Evolutionary conservation across 805 yeast genomes (phyloP).

Genomic region (Saccharomycopsis olivae): DNA sequence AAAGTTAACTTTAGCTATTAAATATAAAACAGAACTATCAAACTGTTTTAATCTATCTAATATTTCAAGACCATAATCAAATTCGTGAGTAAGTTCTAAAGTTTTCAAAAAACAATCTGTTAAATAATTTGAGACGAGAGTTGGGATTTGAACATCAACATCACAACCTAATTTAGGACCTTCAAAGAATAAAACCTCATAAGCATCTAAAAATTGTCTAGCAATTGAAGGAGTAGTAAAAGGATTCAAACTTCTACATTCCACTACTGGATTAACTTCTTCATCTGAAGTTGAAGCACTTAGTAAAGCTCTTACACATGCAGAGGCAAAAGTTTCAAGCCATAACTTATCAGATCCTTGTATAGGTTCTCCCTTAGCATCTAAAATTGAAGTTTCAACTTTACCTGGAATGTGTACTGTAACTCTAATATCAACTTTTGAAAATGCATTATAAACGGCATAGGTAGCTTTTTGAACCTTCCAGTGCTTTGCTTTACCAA

Average conservation of each 20-base stretch:
- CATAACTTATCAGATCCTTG: constrained; percentile 41
- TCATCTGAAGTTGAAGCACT: constrained; percentile 49
- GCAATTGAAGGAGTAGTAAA: constrained; percentile 40
- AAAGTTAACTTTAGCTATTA: constrained; percentile 43
- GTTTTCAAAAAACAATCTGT: constrained; percentile 64
- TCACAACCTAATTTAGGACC: constrained; percentile 62
- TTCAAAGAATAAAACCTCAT: constrained; percentile 51
- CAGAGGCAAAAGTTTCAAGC: constrained; percentile 46
- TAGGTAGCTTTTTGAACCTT: constrained; percentile 63
- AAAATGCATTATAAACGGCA: constrained; percentile 51
- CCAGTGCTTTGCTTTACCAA: constrained; percentile 62
- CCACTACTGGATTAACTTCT: constrained; percentile 64
- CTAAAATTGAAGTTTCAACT: constrained; percentile 42
- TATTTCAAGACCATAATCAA: constrained; percentile 48
- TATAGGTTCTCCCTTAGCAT: constrained; percentile 40
- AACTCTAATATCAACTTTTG: constrained; percentile 59
- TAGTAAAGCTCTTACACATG: constrained; percentile 64
- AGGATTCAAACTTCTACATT: constrained; percentile 77
- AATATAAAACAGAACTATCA: constrained; percentile 49
- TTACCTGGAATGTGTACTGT: constrained; percentile 69
- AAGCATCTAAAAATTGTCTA: constrained; percentile 46
- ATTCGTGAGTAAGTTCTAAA: constrained; percentile 55
- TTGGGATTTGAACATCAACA: constrained; percentile 61
- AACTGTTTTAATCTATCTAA: constrained; percentile 38
- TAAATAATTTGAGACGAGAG: constrained; percentile 52